A percentile compares a stretch with the other conserved stretches of the same genome.
phyloP scores from a whole-genome alignment of 2,329 filamentous ascomycete genomes.

The Shiraia sp. region DNA sequence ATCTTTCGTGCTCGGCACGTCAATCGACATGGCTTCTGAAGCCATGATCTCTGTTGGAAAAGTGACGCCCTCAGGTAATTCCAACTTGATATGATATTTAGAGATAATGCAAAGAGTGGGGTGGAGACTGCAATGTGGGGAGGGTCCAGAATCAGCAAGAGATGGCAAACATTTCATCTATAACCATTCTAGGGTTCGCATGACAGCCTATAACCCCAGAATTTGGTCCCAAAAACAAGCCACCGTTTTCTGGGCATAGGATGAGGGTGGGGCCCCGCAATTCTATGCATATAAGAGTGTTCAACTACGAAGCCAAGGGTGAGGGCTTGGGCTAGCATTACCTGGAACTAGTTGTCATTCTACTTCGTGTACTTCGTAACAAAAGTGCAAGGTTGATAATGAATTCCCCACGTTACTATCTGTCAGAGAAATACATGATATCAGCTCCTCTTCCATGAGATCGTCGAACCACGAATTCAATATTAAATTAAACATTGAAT shows the following conservation, averaged over 20 bases:
- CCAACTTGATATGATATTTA: too few relatives aligned
- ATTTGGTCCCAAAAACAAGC: slow-evolving; percentile 17
- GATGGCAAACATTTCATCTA: slow-evolving; percentile 17
- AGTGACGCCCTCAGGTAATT: too few relatives aligned
- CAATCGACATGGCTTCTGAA: slow-evolving; percentile 11
- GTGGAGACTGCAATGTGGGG: slow-evolving; percentile 10
- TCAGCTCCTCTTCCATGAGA: too few relatives aligned
- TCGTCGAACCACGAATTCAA: too few relatives aligned
- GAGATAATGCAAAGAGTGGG: neutral
- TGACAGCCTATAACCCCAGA: slow-evolving; percentile 6
- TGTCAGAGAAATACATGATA: too few relatives aligned
- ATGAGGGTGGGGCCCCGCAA: slow-evolving; percentile 34
- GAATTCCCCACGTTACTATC: too few relatives aligned
- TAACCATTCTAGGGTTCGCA: slow-evolving; percentile 11
- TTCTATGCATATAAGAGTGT: slow-evolving; percentile 14
- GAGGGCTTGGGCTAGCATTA: neutral
- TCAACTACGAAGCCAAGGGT: neutral
- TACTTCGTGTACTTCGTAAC: too few relatives aligned
- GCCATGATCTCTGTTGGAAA: slow-evolving; percentile 10
- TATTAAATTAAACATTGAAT: too few relatives aligned
- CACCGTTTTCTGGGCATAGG: slow-evolving; percentile 12
- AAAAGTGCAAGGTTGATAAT: too few relatives aligned
- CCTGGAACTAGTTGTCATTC: too few relatives aligned
- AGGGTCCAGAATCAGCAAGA: slow-evolving; percentile 2
- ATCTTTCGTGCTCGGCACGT: slow-evolving; percentile 15